Evolutionary conservation across 1,284 basidiomycete genomes (phyloP).

Genomic region (Papiliotrema fonsecae): DNA sequence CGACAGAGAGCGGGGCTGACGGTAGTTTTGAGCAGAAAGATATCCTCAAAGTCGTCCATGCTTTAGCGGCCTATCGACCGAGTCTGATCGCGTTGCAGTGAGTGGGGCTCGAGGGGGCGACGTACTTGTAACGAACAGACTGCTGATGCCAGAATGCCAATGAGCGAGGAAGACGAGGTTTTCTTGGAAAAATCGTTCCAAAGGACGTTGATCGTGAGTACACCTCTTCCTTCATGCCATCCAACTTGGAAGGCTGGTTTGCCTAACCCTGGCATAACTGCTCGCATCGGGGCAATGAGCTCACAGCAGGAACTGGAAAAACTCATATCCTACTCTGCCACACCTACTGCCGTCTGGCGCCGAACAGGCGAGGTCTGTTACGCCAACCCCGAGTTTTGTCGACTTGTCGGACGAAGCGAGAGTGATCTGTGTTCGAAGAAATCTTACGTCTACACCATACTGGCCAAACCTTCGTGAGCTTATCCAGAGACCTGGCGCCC

Average conservation of each 20-base stretch:
- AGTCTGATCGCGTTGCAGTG: conserved; percentile 87
- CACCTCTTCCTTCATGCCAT: not conserved
- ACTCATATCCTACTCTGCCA: conserved; percentile 92
- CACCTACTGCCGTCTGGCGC: conserved; percentile 99
- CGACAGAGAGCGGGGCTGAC: not conserved
- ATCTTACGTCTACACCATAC: conserved; percentile 88
- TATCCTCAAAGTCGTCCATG: conserved; percentile 86
- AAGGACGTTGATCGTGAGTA: conserved; percentile 74
- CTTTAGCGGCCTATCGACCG: conserved; percentile 89
- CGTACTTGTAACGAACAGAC: not conserved
- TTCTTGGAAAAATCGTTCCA: conserved; percentile 96
- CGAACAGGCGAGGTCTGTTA: conserved; percentile 96
- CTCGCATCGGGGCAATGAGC: not conserved
- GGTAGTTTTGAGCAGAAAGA: conserved; percentile 90
- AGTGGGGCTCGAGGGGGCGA: conserved; percentile 15
- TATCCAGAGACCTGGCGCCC: no score
- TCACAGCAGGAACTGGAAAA: conserved; percentile 82
- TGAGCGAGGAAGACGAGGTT: conserved; percentile 86
- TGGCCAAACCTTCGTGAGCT: conserved; percentile 69
- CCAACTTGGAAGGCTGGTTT: no score
- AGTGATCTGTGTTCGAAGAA: conserved; percentile 69
- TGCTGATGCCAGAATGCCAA: conserved; percentile 60
- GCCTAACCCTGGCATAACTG: no score
- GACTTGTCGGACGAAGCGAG: conserved; percentile 82
- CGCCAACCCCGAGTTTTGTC: conserved; percentile 92